Evolutionary conservation across 257 asterid genomes (phyloP).

Genomic region (Gynochthodes officinalis): DNA sequence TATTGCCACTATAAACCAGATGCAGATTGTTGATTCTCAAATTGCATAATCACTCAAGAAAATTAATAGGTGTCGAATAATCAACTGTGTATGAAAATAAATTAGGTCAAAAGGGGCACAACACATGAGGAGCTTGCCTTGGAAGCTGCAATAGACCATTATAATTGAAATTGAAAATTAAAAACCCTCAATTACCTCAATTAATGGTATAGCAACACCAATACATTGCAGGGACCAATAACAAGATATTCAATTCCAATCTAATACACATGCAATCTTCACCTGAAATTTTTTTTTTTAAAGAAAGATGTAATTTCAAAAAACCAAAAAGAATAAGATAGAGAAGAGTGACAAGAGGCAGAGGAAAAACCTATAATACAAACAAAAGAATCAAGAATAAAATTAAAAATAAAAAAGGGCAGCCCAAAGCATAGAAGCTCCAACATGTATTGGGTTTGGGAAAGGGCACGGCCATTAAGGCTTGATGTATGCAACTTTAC

Average conservation of each 20-base stretch:
- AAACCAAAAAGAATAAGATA: background rate
- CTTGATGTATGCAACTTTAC: no score
- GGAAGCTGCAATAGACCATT: background rate
- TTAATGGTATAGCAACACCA: background rate
- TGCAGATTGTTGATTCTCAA: background rate
- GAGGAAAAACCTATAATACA: background rate
- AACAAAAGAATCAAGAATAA: no score
- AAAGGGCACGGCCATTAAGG: no score
- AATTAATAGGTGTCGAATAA: background rate
- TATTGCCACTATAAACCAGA: background rate
- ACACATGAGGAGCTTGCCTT: background rate
- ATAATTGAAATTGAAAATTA: background rate
- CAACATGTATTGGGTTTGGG: no score
- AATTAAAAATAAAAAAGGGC: no score
- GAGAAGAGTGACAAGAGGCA: background rate
- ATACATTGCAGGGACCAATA: background rate
- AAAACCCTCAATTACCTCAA: background rate
- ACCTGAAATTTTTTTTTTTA: no score
- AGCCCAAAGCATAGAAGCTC: no score
- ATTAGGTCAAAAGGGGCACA: background rate
- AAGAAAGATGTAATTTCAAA: no score
- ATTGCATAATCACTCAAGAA: background rate
- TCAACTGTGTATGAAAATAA: background rate
- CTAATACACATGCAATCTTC: background rate
- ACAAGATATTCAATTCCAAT: background rate